Base-by-base conservation (phyloP, 2,329 filamentous ascomycete species). In the Calonectria pseudoreteaudii region DNA sequence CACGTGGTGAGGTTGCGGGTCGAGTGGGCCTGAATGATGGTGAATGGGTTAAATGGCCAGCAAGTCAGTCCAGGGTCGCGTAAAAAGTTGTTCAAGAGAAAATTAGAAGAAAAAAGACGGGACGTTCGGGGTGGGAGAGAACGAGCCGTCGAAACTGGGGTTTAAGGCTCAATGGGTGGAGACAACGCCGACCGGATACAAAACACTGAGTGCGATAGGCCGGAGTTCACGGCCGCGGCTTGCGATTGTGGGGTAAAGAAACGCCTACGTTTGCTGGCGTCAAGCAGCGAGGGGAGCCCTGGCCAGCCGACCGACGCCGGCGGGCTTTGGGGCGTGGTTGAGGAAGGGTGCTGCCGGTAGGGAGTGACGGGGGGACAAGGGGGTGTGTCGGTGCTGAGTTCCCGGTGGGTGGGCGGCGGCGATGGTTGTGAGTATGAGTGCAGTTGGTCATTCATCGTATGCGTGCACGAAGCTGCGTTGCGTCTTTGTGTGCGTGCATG, bases 211-310 rank as follows among this genome's bases (percentile, higher is more conserved):
- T 72, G 79, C 79, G 77, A 80, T 80, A 80, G 72, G 74, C 71
- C 74, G 74, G 66, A 38, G 74, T 64, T 74, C 74, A 79, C 77
- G 73, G 74, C 62, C 73, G 73, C 68, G 68, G 72, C 68, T 77
- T 80, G 77, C 68, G 75, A 78, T 77, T 80, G 79, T 80, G 79
- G 79, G 79, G 79, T 79, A 80, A 71, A 74, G 73, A 79, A 78
- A 75, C 67, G 71, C 50, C 72, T 72, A 68, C 68, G 68, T 71
- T 71, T 50, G 66, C 68, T 77, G 58, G 77, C 60, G 71, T 78
- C 53, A 41, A 71, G 65, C 67, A 67, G 66, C 70, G 70, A 75
- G 56, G 38, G 38, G 34, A 64, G 58, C 47, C 71, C 58, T 68
- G 66, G 44, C 56, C 56, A 72, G 41, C 50, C 31, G 66, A 36